Evolutionary conservation across 805 yeast genomes (phyloP), one percentile per base, ranked within the genome.

Genomic region (Saturnispora diversa): DNA sequence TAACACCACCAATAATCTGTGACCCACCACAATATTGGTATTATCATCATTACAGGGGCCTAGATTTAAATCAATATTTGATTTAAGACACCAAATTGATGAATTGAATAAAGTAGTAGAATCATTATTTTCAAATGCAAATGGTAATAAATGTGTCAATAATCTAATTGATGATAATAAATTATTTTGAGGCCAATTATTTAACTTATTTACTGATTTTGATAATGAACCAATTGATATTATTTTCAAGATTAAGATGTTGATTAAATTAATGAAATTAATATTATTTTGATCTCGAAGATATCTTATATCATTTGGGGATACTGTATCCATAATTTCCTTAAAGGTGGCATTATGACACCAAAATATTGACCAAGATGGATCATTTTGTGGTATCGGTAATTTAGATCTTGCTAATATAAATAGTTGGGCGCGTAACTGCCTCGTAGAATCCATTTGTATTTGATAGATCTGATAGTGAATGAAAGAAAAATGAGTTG

Each of bases 121-220:
- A 20, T 53, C 60, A 35, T 47, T 64, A 9, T 63, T 54, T 58
- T 87, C 95, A 51, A 72, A 83, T 6, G 80, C 53, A 35, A 75
- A 70, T 0, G 96, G 96, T 16, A 83, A 46, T 3, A 83, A 40
- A 44, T 75, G 72, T 3, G 84, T 74, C 30, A 88, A 58, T 4
- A 82, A 56, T 27, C 95, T 68, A 6, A 80, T 50, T 50, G 85
- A 77, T 44, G 76, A 80, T 35, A 82, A 59, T 9, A 78, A 52
- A 46, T 74, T 62, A n/a, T 43, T 44, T 2, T 53, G 40, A 12
- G 64, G 58, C 37, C 60, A 49, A 17, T 40, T 24, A n/a, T n/a
- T n/a, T n/a, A n/a, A n/a, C n/a, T n/a, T n/a, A n/a, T n/a, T n/a
- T n/a, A n/a, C n/a, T 15, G 50, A 37, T 16, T 49, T 48, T 16